Evolutionary conservation across 2,329 filamentous ascomycete species (phyloP), one percentile per base, ranked within the genome.

Genomic region (Alternaria metachromatica): DNA sequence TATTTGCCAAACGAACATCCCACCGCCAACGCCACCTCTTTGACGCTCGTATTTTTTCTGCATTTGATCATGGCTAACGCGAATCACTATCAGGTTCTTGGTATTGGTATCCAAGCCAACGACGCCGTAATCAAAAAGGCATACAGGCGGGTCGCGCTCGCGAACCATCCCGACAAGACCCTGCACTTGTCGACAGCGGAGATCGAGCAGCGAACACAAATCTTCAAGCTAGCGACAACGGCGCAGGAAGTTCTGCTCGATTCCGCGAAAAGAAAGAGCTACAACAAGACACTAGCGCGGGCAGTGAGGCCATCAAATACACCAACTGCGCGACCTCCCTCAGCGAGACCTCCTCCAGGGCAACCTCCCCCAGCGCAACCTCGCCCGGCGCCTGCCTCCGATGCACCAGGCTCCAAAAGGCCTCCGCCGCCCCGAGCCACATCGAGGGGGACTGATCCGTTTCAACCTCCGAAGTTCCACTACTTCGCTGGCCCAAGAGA

Each of bases 101-200:
- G 41, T 6, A 37, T 60, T n/a, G 26, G 26, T 9, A 13, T 26
- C 18, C 41, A 26, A 9, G 63, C 51, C 15, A 21, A 57, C 30
- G 28, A 51, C 8, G 33, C 56, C n/a, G 44, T 33, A 0, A 57
- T 66, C 30, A 63, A 46, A 20, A 60, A 55, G 41, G 60, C 60
- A n/a, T 63, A 63, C 18, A 53, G 12, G 41, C 41, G 18, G 5
- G 25, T 53, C 6, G 63, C 56, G 11, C 48, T 63, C 2, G 12
- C 15, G 11, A 55, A 63, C 25, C 60, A 66, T 9, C 64, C 64
- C 8, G 60, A 66, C 53, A 66, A 66, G 26, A 63, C 60, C 3
- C 15, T 48, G n/a, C 49, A 60, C 37, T n/a, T 65, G 15, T 48
- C 60, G 7, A 37, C 26, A 26, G 33, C 12, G n/a, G 41, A 60